phyloP scores from a whole-genome alignment of 1,284 basidiomycete species.

The Apiotrichum gamsii region DNA sequence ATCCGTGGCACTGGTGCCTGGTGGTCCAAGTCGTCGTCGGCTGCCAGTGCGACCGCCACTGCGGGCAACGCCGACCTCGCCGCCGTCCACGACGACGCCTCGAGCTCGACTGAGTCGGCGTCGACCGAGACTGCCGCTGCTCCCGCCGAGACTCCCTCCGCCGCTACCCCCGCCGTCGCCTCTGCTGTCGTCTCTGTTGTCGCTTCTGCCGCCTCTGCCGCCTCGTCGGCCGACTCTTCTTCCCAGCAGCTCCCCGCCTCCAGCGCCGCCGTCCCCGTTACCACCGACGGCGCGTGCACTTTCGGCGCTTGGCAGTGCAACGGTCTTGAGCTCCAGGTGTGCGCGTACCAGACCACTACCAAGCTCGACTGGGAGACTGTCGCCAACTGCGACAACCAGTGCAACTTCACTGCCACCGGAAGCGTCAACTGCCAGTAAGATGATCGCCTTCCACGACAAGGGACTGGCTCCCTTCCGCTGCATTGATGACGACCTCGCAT shows the following conservation, averaged over 20 bases:
- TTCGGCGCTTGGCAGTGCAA: slow-evolving; percentile 33
- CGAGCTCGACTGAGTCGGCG: background rate
- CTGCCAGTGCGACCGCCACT: background rate
- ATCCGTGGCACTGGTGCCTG: slow-evolving; percentile 1
- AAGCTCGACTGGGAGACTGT: slow-evolving; percentile 15
- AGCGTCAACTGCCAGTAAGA: background rate
- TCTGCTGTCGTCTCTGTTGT: background rate
- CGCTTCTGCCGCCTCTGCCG: no score
- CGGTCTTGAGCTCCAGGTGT: slow-evolving; percentile 24
- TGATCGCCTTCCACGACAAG: no score
- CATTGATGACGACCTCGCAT: no score
- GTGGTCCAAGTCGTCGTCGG: background rate
- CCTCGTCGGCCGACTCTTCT: background rate
- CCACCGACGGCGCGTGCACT: slow-evolving; percentile 11
- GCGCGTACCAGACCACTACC: slow-evolving; percentile 18
- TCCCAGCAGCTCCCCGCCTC: background rate
- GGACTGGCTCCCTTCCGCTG: no score
- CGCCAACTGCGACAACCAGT: slow-evolving; percentile 6
- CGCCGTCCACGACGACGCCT: slow-evolving; percentile 15
- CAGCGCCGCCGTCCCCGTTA: background rate
- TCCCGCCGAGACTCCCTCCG: background rate
- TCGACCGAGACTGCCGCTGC: background rate
- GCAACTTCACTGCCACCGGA: slow-evolving; percentile 4
- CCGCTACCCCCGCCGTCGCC: background rate
- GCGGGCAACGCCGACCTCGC: background rate